phyloP scores from a whole-genome alignment of 768 basidiomycete species.

The Tricholoma terreum region DNA sequence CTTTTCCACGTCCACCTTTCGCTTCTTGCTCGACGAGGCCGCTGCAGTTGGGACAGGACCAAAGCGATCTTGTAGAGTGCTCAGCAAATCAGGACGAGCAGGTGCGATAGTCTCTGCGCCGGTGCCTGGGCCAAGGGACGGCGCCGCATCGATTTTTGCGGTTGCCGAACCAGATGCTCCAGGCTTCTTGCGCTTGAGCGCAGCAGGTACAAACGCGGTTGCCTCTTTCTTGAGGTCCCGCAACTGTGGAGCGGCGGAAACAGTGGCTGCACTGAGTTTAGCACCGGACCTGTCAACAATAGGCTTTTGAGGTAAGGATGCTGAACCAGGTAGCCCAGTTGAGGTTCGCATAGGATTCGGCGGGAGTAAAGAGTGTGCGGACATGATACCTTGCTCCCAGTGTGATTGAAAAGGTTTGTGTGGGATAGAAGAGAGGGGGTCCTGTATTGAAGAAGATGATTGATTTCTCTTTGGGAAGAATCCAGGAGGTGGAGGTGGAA shows the following conservation, averaged over 20 bases:
- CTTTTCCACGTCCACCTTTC: conserved; percentile 31
- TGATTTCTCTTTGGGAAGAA: conserved; percentile 60
- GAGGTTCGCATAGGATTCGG: conserved; percentile 32
- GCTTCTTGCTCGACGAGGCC: conserved; percentile 19
- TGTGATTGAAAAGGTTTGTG: conserved; percentile 79
- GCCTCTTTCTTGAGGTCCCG: conserved; percentile 95
- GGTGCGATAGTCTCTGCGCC: conserved; percentile 30
- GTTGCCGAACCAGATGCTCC: conserved; percentile 29
- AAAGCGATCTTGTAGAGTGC: conserved; percentile 58
- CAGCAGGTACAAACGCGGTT: conserved; percentile 84
- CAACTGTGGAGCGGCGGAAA: conserved; percentile 82
- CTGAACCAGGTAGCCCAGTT: conserved; percentile 21
- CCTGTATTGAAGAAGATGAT: conserved; percentile 57
- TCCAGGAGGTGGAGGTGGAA: conserved; percentile 53
- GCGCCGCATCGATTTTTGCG: conserved; percentile 62
- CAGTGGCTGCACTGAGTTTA: conserved; percentile 55
- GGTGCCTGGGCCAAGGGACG: conserved; percentile 39
- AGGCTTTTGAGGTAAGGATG: conserved; percentile 34
- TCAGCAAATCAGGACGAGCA: conserved; percentile 65
- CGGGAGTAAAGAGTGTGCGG: conserved; percentile 42
- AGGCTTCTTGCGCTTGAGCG: conserved; percentile 73
- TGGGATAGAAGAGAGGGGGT: conserved; percentile 72
- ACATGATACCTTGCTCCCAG: conserved; percentile 38
- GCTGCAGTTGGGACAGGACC: conserved; percentile 35
- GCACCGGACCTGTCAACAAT: conserved; percentile 27